These are phyloP conservation scores for Tremella yokohamensis DNA, from an alignment of 768 basidiomycete genomes.

Conservation along the genomic window DNA sequence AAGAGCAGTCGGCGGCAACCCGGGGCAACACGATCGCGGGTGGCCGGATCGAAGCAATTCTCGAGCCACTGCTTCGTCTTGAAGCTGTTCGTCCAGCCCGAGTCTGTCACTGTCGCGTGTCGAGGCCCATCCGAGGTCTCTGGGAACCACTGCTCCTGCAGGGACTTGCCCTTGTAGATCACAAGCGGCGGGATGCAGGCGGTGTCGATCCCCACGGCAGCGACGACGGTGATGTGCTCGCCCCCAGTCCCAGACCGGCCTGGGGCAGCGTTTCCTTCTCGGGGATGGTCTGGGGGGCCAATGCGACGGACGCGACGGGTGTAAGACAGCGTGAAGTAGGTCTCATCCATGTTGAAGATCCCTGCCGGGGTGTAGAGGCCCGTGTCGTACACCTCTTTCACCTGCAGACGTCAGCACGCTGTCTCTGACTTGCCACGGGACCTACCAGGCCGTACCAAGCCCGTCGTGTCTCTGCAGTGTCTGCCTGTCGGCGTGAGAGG, in stretches of 20 bases:
- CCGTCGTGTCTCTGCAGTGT: slow-evolving; percentile 7
- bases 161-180: slow-evolving; percentile 10
- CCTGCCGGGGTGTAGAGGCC: slow-evolving; percentile 6
- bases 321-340: slow-evolving; percentile 11
- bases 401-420: slow-evolving; percentile 2
- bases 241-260: background rate
- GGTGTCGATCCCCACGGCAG: background rate
- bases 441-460: slow-evolving; percentile 15
- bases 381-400: slow-evolving; percentile 4
- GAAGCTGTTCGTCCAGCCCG: slow-evolving; percentile 11
- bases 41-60: slow-evolving; percentile 11
- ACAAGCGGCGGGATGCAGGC: slow-evolving; percentile 17
- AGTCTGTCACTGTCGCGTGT: slow-evolving; percentile 5
- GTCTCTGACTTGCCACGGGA: background rate
- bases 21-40: background rate
- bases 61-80: slow-evolving; percentile 8
- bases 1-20: slow-evolving; percentile 14
- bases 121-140: background rate
- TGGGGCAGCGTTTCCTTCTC: background rate
- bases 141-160: slow-evolving; percentile 11
- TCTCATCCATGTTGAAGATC: slow-evolving; percentile 24
- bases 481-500: slow-evolving; percentile 9
- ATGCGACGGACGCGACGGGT: slow-evolving; percentile 2
- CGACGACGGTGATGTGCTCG: slow-evolving; percentile 11
- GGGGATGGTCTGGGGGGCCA: slow-evolving; percentile 1